Evolutionary conservation across 192 early-diverging fungal species (phyloP).

Genomic region (Coemansia sp.): DNA sequence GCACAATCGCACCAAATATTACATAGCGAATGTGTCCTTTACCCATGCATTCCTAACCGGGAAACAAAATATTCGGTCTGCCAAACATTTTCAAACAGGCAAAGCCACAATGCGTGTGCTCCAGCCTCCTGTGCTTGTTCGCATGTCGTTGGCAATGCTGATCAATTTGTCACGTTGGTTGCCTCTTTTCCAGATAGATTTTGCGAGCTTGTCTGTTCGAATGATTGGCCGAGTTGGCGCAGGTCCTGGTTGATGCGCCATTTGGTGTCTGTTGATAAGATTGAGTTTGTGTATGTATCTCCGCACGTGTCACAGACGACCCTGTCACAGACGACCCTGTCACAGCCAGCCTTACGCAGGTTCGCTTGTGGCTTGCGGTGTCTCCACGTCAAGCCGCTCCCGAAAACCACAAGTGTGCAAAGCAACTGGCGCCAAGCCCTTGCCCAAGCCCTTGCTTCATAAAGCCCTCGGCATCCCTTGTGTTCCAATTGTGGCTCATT

Average conservation of each 20-base stretch:
- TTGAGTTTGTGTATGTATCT: too few species aligned
- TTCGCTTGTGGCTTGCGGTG: conserved; percentile 10
- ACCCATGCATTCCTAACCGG: background rate
- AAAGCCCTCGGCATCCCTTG: too few species aligned
- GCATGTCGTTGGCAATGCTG: conserved; percentile 2
- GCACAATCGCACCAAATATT: too few species aligned
- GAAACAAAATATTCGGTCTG: background rate
- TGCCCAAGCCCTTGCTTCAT: too few species aligned
- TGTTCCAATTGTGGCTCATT: too few species aligned
- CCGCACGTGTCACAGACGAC: too few species aligned
- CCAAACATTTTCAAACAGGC: background rate
- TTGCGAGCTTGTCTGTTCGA: background rate
- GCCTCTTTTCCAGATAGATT: background rate
- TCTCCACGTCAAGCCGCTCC: conserved; percentile 10
- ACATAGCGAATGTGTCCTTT: background rate
- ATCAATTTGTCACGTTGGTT: conserved; percentile 4
- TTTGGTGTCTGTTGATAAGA: background rate
- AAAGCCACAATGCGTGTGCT: background rate
- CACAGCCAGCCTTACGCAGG: background rate
- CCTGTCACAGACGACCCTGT: too few species aligned
- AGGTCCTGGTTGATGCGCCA: background rate
- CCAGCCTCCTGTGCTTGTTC: conserved; percentile 4
- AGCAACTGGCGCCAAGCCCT: too few species aligned
- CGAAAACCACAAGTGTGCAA: background rate
- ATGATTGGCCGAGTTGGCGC: background rate